Evolutionary conservation across 768 basidiomycete genomes (phyloP).

Genomic region (Sporobolomyces roseus): DNA sequence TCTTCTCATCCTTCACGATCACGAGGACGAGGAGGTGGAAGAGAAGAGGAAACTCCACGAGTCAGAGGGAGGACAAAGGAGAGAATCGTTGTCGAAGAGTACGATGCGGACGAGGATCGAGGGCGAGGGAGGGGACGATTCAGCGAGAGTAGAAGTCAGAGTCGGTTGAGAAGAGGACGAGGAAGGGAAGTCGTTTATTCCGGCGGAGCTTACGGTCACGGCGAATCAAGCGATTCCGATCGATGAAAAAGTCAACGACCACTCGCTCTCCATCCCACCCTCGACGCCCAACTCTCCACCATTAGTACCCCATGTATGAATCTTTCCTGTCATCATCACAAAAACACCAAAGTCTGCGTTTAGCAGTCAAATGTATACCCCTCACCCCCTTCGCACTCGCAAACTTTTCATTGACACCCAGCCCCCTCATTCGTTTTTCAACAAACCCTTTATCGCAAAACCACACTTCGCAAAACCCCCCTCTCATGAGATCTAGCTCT

Average conservation of each 20-base stretch:
- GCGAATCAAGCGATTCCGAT: slow-evolving; percentile 23
- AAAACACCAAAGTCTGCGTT: no score
- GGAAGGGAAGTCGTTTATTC: slow-evolving; percentile 25
- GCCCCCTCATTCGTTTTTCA: background rate
- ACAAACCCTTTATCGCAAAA: no score
- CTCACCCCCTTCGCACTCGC: no score
- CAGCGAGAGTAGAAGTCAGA: slow-evolving; percentile 13
- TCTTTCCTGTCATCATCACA: no score
- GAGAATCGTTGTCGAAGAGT: slow-evolving; percentile 4
- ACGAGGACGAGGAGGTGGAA: slow-evolving; percentile 8
- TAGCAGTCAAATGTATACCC: background rate
- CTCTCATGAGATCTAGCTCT: no score
- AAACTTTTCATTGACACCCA: no score
- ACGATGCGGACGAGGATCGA: slow-evolving; percentile 18
- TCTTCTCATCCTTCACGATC: slow-evolving; percentile 1
- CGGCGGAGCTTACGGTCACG: slow-evolving; percentile 26
- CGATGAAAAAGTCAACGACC: background rate
- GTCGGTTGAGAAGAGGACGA: slow-evolving; percentile 15
- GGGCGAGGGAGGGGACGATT: slow-evolving; percentile 1
- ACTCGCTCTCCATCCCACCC: no score
- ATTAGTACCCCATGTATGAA: no score
- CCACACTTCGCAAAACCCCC: background rate
- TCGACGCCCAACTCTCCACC: no score
- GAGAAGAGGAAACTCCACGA: background rate
- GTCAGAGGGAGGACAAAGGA: slow-evolving; percentile 22